These are phyloP conservation scores for Capillidium heterosporum DNA, from an alignment of 371 early-diverging fungal genomes.

Conservation along the genomic window DNA sequence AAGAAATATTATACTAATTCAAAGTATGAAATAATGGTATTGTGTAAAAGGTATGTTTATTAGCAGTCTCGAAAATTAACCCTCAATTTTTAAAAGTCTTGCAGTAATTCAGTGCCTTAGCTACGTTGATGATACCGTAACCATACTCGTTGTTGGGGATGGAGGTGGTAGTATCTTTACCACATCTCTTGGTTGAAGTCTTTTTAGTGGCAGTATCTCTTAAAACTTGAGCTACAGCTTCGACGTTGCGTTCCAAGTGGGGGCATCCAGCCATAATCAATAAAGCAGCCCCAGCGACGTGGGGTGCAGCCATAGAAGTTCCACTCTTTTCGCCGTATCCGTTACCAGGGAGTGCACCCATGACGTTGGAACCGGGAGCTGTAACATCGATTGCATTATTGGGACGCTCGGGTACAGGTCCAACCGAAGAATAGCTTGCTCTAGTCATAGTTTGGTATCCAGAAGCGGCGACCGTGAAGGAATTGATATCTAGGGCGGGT, in stretches of 20 bases:
- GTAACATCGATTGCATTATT: neutral
- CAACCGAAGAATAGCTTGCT: neutral
- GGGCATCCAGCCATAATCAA: neutral
- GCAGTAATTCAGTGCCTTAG: neutral
- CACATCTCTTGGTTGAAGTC: neutral
- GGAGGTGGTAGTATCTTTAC: neutral
- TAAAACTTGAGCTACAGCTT: neutral
- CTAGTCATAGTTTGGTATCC: neutral
- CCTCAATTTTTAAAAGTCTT: neutral
- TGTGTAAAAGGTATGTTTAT: too few relatives aligned
- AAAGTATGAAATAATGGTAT: too few relatives aligned
- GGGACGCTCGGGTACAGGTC: neutral
- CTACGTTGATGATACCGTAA: neutral
- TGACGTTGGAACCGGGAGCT: neutral
- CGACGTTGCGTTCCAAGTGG: neutral
- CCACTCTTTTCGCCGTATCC: neutral
- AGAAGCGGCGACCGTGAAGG: neutral
- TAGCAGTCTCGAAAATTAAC: too few relatives aligned
- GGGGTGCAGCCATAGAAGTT: neutral
- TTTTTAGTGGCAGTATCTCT: neutral
- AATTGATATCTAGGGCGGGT: neutral
- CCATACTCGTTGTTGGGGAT: conserved; percentile 2
- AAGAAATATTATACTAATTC: too few relatives aligned
- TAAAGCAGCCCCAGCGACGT: neutral
- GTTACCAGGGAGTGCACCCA: neutral